These are phyloP conservation scores for Spergularia marina DNA, from an alignment of 148 eudicot genomes.

Conservation along the genomic window DNA sequence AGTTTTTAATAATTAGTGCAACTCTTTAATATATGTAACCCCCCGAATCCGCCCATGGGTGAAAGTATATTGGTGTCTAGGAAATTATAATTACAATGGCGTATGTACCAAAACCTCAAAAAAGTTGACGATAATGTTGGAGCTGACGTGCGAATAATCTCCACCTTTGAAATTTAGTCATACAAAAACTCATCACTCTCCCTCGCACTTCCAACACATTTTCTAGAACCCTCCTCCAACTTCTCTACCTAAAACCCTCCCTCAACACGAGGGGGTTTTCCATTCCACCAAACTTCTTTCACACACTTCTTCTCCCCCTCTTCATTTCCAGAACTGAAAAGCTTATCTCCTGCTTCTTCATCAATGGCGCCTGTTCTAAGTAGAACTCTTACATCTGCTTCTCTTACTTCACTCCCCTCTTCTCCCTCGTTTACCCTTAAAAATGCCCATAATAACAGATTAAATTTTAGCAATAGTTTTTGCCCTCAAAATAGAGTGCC, in stretches of 20 bases:
- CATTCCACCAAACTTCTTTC: neutral
- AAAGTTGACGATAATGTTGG: too few relatives aligned
- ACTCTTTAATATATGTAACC: too few relatives aligned
- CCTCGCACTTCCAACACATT: too few relatives aligned
- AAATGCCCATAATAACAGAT: conserved; percentile 20
- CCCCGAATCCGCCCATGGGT: too few relatives aligned
- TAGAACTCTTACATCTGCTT: conserved; percentile 40
- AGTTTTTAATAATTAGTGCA: too few relatives aligned
- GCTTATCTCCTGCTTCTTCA: neutral
- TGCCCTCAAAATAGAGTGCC: conserved; percentile 35
- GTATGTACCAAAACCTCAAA: too few relatives aligned
- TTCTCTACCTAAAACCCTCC: conserved; percentile 23
- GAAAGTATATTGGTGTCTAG: too few relatives aligned
- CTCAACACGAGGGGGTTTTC: neutral
- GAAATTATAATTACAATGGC: too few relatives aligned
- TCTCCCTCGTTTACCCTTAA: conserved; percentile 37
- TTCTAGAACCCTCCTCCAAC: conserved; percentile 25
- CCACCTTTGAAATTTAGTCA: too few relatives aligned
- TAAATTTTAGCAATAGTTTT: conserved; percentile 40
- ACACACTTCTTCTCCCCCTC: neutral
- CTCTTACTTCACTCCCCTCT: conserved; percentile 47
- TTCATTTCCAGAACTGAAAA: neutral
- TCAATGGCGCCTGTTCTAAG: conserved; percentile 38
- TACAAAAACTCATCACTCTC: too few relatives aligned
- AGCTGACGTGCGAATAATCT: too few relatives aligned